Evolutionary conservation across 352 stramenopile species (phyloP), one percentile per base, ranked within the genome.

Genomic region (Hyaloperonospora arabidopsidis): DNA sequence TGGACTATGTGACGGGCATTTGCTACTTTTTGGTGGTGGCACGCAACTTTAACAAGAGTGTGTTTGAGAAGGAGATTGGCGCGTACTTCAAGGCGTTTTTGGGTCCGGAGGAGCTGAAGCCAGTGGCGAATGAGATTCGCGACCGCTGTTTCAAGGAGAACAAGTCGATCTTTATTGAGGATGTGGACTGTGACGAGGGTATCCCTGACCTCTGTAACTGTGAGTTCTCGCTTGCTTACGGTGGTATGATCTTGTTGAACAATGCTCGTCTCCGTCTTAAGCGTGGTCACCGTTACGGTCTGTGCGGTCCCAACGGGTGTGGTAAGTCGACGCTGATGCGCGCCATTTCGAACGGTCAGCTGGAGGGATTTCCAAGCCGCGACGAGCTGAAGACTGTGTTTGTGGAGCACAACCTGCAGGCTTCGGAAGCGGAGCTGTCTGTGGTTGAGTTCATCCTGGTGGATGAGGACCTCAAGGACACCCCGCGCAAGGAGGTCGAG

Each of bases 131-230:
- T 21, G 73, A 78, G 15, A 90, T 93, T 55, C 85, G 84, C 21
- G 85, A 95, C 65, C 76, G 79, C 28, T 93, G 82, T 52, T 91
- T 85, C 80, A 89, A 87, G 76, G 83, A 92, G 65, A 91, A 92
- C 76, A 93, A 93, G 77, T 72, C 70, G 44, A 93, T 93, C 66
- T 84, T 91, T 53, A 93, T 95, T 49, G 94, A 98, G 54, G 95
- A 98, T 50, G 89, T 98, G 10, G 79, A 98, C 70, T 97, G 97
- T 36, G 95, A 98, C 29, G 93, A 98, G 59, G 93, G 95, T 74
- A 92, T 96, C 50, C 95, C 97, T 36, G 92, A 98, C 67, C 78
- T 99, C 6, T 99, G 96, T 72, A 98, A 99, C 87, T 98, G 96
- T 67, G 91, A 97, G 68, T 99, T 99, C 76, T 98, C 96, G 57